Evolutionary conservation across 2,329 filamentous ascomycete species (phyloP).

Genomic region (Lojkania enalia): DNA sequence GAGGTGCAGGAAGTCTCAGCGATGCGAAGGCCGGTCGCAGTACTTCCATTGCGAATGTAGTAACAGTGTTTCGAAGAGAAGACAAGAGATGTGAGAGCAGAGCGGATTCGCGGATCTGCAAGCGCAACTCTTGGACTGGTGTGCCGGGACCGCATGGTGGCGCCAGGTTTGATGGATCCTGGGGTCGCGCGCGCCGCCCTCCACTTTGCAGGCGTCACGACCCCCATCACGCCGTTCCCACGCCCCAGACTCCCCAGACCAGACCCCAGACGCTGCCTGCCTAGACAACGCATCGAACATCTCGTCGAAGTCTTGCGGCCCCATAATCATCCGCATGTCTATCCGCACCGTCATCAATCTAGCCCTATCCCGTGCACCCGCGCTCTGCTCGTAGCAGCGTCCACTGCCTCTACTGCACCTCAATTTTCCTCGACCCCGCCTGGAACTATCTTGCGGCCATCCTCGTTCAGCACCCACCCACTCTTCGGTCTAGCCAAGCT

Average conservation of each 20-base stretch:
- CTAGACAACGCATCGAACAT: neutral
- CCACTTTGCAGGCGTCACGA: conserved; percentile 1
- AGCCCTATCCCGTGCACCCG: conserved; percentile 16
- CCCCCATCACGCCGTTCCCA: conserved; percentile 13
- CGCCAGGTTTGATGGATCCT: neutral
- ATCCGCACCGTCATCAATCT: conserved; percentile 17
- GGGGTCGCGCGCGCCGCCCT: neutral
- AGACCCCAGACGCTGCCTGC: no score
- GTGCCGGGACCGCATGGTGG: conserved; percentile 5
- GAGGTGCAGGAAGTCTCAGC: conserved; percentile 22
- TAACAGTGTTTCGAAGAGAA: no score
- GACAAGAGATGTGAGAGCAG: no score
- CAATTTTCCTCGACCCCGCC: conserved; percentile 11
- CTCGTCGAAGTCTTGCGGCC: conserved; percentile 1
- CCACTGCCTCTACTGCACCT: conserved; percentile 14
- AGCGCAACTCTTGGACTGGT: conserved; percentile 3
- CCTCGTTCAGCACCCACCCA: neutral
- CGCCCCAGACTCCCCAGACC: no score
- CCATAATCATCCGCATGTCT: conserved; percentile 26
- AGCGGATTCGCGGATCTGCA: neutral
- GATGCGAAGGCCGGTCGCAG: conserved; percentile 33
- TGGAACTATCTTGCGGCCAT: conserved; percentile 1
- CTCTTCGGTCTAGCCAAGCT: neutral
- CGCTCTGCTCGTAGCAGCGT: conserved; percentile 12
- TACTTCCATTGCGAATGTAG: conserved; percentile 27